Percentiles rank a stretch among this genome's conserved stretches.
Evolutionary conservation across 768 basidiomycete genomes (phyloP).

Genomic region (Amanita pseudoporphyria): DNA sequence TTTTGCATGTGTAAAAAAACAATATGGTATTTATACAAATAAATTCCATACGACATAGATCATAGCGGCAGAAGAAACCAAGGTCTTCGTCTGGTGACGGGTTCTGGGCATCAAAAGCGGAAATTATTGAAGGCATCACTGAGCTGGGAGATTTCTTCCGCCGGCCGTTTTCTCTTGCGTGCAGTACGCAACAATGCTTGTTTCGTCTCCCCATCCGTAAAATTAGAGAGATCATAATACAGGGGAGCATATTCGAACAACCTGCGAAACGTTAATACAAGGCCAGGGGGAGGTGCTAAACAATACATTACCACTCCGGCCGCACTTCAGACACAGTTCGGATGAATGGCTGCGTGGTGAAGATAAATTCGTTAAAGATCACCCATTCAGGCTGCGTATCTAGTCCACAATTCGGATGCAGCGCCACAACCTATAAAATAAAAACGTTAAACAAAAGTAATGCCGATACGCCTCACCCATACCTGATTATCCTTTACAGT

Average conservation of each 20-base stretch:
- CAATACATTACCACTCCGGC: conserved; percentile 64
- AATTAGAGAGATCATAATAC: conserved; percentile 63
- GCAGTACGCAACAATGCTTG: conserved; percentile 44
- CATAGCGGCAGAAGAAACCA: no score
- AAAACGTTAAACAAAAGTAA: background rate
- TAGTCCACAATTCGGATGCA: conserved; percentile 85
- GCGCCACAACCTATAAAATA: conserved; percentile 45
- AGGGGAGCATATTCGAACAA: conserved; percentile 27
- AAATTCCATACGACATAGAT: no score
- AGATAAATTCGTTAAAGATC: conserved; percentile 90
- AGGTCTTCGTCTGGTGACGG: no score
- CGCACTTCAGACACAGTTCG: conserved; percentile 83
- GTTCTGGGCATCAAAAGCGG: no score
- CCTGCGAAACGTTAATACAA: conserved; percentile 17
- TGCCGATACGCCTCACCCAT: conserved; percentile 14
- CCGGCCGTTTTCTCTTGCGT: conserved; percentile 37
- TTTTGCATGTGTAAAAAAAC: no score
- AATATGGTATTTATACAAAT: no score
- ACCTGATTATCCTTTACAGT: conserved; percentile 96
- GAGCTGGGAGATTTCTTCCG: no score
- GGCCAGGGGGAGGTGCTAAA: background rate
- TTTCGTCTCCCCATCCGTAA: conserved; percentile 68
- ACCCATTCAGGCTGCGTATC: conserved; percentile 73
- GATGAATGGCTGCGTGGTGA: conserved; percentile 80
- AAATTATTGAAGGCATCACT: no score